phyloP scores from a whole-genome alignment of 2,329 filamentous ascomycete genomes.

The Alternaria gansuensis region DNA sequence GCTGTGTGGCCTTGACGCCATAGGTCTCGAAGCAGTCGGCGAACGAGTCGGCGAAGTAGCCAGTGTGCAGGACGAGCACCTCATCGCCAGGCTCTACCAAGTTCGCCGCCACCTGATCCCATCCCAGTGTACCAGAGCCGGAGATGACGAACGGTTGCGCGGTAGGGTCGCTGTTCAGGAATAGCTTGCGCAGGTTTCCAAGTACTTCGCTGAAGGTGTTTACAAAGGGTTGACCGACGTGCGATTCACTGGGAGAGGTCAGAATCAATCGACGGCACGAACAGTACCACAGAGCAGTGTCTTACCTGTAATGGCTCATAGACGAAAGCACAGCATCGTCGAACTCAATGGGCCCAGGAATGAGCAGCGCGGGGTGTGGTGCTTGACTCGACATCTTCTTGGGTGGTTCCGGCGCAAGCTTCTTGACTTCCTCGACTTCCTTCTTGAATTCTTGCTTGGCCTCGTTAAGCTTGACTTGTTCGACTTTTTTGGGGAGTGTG shows the following conservation, averaged over 20 bases:
- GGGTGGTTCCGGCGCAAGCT: constrained; percentile 28
- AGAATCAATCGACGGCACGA: neutral
- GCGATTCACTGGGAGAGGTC: constrained; percentile 75
- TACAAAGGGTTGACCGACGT: constrained; percentile 89
- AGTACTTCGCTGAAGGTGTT: constrained; percentile 90
- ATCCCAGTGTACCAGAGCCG: constrained; percentile 93
- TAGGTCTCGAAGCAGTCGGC: constrained; percentile 92
- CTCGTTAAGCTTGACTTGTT: constrained; percentile 9
- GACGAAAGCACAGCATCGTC: constrained; percentile 95
- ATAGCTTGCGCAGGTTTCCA: constrained; percentile 87
- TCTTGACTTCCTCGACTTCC: constrained; percentile 17
- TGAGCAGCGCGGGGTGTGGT: constrained; percentile 79
- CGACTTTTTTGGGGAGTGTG: constrained; percentile 26
- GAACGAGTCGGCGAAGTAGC: constrained; percentile 97
- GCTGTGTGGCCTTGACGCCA: constrained; percentile 86
- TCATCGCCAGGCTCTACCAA: constrained; percentile 88
- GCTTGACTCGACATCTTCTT: constrained; percentile 65
- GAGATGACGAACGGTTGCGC: constrained; percentile 93
- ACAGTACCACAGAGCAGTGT: neutral
- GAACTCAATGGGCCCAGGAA: constrained; percentile 97
- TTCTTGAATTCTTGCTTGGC: constrained; percentile 17
- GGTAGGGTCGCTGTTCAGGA: constrained; percentile 83
- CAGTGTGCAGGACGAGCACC: constrained; percentile 90
- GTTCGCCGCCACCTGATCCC: constrained; percentile 96
- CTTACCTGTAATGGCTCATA: constrained; percentile 91